Conservation (phyloP, 164 flowering plant genomes). For the Nymphaea colorata region DNA sequence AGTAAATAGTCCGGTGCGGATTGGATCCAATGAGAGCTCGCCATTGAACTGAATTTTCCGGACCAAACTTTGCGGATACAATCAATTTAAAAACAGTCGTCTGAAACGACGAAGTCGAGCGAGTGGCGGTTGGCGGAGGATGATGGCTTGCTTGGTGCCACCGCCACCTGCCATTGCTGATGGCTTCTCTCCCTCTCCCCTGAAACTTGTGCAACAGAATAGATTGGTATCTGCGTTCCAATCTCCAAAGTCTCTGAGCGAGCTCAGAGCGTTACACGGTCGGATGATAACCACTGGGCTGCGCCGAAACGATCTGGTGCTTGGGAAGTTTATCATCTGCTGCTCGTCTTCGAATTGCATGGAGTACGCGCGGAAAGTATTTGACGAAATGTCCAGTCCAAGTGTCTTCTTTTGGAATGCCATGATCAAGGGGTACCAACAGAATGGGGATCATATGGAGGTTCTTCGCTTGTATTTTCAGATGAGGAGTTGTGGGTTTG, state of each 20-base stretch:
- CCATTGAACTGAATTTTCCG: no score
- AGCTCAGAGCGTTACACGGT: conserved; percentile 19
- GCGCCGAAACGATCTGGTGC: conserved; percentile 12
- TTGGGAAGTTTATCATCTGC: conserved; percentile 15
- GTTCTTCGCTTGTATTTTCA: conserved; percentile 11
- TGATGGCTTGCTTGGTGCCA: conserved; percentile 5
- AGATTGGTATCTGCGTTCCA: conserved; percentile 8
- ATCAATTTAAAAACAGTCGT: no score
- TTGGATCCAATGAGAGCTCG: no score
- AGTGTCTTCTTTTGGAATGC: conserved; percentile 22
- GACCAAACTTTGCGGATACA: no score
- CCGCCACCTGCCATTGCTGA: no score
- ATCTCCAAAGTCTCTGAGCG: conserved; percentile 10
- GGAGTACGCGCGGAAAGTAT: conserved; percentile 12
- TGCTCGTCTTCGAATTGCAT: conserved; percentile 13
- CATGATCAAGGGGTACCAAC: conserved; percentile 23
- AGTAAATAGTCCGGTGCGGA: no score
- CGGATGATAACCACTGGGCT: conserved; percentile 15
- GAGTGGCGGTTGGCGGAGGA: no score
- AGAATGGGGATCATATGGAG: conserved; percentile 6
- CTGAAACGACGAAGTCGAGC: no score
- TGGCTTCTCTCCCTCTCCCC: no score
- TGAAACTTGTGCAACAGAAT: no score
- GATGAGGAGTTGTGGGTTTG: conserved; percentile 14
- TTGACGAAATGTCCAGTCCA: conserved; percentile 10